A percentile compares a stretch with the other conserved stretches of the same genome.
Evolutionary conservation across 306 rosid genomes (phyloP).

Genomic region (Arachis hypogaea): DNA sequence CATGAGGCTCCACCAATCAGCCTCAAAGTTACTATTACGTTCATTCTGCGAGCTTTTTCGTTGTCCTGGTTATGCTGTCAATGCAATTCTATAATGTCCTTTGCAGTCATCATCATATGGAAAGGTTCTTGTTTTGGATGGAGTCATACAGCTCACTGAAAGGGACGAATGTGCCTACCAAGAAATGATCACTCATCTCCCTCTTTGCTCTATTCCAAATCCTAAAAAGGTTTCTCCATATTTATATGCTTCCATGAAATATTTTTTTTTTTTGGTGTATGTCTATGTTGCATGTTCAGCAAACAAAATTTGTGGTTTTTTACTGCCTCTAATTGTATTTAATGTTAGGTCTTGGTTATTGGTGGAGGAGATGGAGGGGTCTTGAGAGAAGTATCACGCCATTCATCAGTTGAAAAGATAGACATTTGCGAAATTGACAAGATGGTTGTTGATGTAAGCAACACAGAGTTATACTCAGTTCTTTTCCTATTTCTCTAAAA

Average conservation of each 20-base stretch:
- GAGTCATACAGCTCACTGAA: constrained; percentile 97
- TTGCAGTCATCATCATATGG: constrained; percentile 97
- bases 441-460: constrained; percentile 84
- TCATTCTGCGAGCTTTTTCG: neutral
- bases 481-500: neutral
- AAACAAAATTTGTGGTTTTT: neutral
- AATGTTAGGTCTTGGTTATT: constrained; percentile 81
- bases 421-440: constrained; percentile 98
- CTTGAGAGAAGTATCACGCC: constrained; percentile 87
- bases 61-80: constrained; percentile 23
- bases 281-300: constrained; percentile 18
- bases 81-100: constrained; percentile 29
- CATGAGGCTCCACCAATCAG: constrained; percentile 3
- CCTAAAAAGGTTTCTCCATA: constrained; percentile 74
- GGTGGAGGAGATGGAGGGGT: constrained; percentile 99
- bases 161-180: constrained; percentile 99
- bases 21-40: constrained; percentile 23
- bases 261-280: neutral
- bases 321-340: constrained; percentile 27
- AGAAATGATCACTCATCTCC: constrained; percentile 98
- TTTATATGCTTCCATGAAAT: constrained; percentile 15
- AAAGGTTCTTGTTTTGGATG: constrained; percentile 94
- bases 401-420: constrained; percentile 83
- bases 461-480: neutral
- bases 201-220: constrained; percentile 90